A percentile compares a stretch with the other conserved stretches of the same genome.
phyloP scores from a whole-genome alignment of 257 asterid genomes.

The Osmanthus fragrans region DNA sequence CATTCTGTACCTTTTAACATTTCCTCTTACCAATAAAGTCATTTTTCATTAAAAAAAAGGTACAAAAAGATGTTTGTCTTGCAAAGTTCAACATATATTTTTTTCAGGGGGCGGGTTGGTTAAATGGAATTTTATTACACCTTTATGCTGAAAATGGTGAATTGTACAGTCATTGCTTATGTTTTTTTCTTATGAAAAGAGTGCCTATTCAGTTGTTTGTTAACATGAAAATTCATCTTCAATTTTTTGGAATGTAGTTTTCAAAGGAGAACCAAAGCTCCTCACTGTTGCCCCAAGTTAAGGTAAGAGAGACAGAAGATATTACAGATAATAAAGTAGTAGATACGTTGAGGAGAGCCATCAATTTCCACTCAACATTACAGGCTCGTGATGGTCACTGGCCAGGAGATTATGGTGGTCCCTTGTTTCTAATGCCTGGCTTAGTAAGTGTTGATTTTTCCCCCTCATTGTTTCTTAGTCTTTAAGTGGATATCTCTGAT shows the following conservation, averaged over 20 bases:
- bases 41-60: neutral
- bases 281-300: slow-evolving; percentile 60
- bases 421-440: slow-evolving; percentile 98
- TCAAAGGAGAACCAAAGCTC: slow-evolving; percentile 71
- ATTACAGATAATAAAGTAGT: slow-evolving; percentile 78
- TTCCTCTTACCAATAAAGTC: neutral
- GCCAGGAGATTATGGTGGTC: slow-evolving; percentile 99
- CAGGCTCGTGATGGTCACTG: slow-evolving; percentile 95
- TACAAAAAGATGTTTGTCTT: neutral
- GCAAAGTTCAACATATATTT: neutral
- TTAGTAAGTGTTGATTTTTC: slow-evolving; percentile 53
- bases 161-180: neutral
- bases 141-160: neutral
- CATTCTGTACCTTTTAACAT: neutral
- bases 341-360: slow-evolving; percentile 74
- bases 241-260: slow-evolving; percentile 40
- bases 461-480: neutral
- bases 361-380: slow-evolving; percentile 74
- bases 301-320: slow-evolving; percentile 65
- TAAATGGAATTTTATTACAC: neutral
- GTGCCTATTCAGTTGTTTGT: neutral
- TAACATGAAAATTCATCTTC: neutral
- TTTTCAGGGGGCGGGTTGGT: neutral
- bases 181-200: neutral
- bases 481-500: neutral